Evolutionary conservation across 768 basidiomycete species (phyloP), one percentile per base, ranked within the genome.

Genomic region (Candolleomyces eurysporus): DNA sequence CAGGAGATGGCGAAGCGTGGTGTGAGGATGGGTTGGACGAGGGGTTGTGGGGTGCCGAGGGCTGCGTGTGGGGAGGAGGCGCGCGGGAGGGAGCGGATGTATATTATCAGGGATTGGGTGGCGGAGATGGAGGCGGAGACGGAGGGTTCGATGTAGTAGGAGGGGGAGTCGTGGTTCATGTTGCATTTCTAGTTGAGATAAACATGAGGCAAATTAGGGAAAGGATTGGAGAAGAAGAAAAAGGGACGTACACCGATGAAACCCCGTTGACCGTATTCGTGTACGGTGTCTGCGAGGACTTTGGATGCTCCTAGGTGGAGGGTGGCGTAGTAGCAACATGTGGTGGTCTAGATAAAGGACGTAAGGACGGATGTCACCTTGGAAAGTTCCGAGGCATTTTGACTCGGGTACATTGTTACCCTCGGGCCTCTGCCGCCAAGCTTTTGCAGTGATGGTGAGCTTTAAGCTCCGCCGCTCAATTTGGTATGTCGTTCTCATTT

Each of bases 1-100:
- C 94, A 96, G 11, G 92, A 88, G 61, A 98, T 90, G 22, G 96
- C 96, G 72, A 98, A 98, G n/a, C 96, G 91, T 14, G 96, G 96
- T 0, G 96, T 98, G 48, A 98, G 76, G 67, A 94, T 87, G 5
- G 96, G 96, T 59, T 91, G 91, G 10, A 98, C 90, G 7, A 96
- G 84, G 1, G 85, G 80, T 60, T 81, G 77, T 50, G 71, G 68
- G 26, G 67, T 63, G 21, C 73, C 64, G 22, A 74, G 67, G 10
- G 58, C 63, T 11, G 69, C 66, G 50, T 69, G 66, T 21, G 39
- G 10, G 26, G 68, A 57, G 31, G 75, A 67, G 7, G 65, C 63
- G 2, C 72, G 69, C 3, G 82, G 72, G 53, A 93, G 74, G 5
- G 81, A 69, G 43, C 83, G 84, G 67, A 97, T 88, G 75, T 96